Percentiles rank a stretch among this genome's conserved stretches.
Conservation (phyloP, 2,329 filamentous ascomycete genomes). For the Pseudopyricularia javanii region DNA sequence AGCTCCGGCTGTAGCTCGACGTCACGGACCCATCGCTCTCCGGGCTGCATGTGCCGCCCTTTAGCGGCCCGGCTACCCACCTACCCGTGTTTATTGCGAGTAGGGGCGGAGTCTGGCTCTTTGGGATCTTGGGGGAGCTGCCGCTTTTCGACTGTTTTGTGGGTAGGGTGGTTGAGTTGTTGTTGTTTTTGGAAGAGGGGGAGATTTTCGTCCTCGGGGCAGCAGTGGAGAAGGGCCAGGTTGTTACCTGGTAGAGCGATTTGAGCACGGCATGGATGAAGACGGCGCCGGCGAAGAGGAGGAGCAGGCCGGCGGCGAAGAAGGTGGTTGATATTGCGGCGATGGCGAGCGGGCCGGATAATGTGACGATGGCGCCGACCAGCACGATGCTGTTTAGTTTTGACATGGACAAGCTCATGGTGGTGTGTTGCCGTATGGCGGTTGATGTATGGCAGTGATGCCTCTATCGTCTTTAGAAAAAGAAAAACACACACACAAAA, state of each 20-base stretch:
- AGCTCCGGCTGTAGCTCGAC: not conserved
- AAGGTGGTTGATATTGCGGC: constrained; percentile 5
- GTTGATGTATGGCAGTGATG: not conserved
- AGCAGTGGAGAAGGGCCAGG: not conserved
- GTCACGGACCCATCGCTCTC: not conserved
- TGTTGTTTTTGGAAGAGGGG: too few species aligned
- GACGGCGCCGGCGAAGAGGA: not conserved
- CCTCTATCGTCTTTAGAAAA: not conserved
- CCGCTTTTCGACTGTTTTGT: not conserved
- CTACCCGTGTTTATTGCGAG: constrained; percentile 1
- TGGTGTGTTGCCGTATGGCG: not conserved
- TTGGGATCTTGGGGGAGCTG: not conserved
- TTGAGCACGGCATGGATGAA: constrained; percentile 1
- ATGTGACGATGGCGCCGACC: not conserved
- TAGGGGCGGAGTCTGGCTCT: not conserved
- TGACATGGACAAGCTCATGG: not conserved
- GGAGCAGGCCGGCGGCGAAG: not conserved
- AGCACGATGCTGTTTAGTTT: constrained; percentile 1
- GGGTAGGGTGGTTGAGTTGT: not conserved
- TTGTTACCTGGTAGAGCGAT: not conserved
- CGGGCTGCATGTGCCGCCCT: not conserved
- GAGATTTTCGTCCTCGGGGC: not conserved
- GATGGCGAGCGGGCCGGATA: constrained; percentile 1
- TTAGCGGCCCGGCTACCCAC: not conserved
- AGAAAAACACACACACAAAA: not conserved